Evolutionary conservation across 176 grass and related monocot species (phyloP), one percentile per base, ranked within the genome.

Genomic region (Aegilops speltoides): DNA sequence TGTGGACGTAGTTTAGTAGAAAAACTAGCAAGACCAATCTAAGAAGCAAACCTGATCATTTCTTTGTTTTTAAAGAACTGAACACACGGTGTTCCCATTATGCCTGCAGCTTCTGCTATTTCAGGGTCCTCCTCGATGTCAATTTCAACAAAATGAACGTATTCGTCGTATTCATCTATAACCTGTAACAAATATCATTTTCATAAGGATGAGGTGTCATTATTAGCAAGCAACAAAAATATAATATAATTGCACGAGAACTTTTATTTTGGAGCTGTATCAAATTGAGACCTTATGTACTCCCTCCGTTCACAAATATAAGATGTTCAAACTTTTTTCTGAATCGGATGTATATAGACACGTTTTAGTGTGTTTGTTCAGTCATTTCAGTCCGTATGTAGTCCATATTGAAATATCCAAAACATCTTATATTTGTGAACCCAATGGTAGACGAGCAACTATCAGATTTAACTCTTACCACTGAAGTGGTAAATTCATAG

Each of bases 1-100:
- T 43, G 38, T 3, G 46, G n/a, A 6, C 11, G 0, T 46, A 8
- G 50, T 69, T 59, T 8, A 46, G 20, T 50, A 37, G 31, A 25
- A 67, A 77, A 76, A 24, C 38, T 76, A 66, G 75, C 57, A 41
- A 70, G 17, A 38, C 12, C 28, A 67, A 50, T 64, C 11, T 15
- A 52, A 83, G 68, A 48, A n/a, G 61, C 86, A 82, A 66, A 99
- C 97, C 94, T 99, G 85, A 99, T 57, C 92, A 99, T 99, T 86
- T 99, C 94, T 94, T 99, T 99, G 68, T 99, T 96, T 80, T 99
- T 94, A 82, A 99, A 99, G 54, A 99, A 99, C 76, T 99, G 97
- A 77, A 99, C 92, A 78, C 94, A 99, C 66, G 97, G 97, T 85
- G 97, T 99, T 87, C 97, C 94, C 97, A 99, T 99, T 87, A 99